Evolutionary conservation across 441 rosid species (phyloP), one percentile per base, ranked within the genome.

Genomic region (Gossypium gossypioides): DNA sequence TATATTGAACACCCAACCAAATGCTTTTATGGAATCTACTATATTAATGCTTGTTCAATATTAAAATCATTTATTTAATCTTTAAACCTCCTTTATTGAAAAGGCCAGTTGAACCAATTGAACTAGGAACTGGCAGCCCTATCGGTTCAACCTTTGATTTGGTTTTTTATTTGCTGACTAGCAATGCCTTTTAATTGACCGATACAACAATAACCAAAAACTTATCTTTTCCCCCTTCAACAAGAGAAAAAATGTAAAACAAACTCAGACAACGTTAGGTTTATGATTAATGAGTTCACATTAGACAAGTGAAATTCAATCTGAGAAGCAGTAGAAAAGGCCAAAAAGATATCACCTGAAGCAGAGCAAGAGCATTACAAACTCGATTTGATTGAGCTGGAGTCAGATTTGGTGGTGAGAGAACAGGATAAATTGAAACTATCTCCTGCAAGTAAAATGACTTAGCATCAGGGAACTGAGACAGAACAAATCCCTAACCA

Each of bases 321-420:
- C 7, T 27, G 21, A 76, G 32, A 66, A 66, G 60, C 61, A 2
- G 13, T 9, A 10, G 10, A 3, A 32, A 61, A 62, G 16, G 8
- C 4, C 52, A 22, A 76, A 64, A 64, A 16, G 27, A 46, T 56
- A 54, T 71, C 9, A 95, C 99, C 96, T 96, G 99, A 84, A 96
- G 99, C 80, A 96, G 97, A 37, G 97, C 98, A 64, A 96, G 97
- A 32, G 99, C 97, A 83, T 93, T 96, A 81, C 99, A 96, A 66
- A 96, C 99, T 76, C 98, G 88, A 81, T 93, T 92, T 48, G 99
- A 93, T 75, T 93, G 99, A 25, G 97, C 97, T 18, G 97, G 96
- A 72, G 89, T 87, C 70, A 92, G 82, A 81, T 86, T 90, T 10
- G 98, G 99, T 29, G 99, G 98, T 25, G 97, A 85, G 52, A 95